Conservation (phyloP, 2,329 filamentous ascomycete genomes). For the Xylaria sp. region DNA sequence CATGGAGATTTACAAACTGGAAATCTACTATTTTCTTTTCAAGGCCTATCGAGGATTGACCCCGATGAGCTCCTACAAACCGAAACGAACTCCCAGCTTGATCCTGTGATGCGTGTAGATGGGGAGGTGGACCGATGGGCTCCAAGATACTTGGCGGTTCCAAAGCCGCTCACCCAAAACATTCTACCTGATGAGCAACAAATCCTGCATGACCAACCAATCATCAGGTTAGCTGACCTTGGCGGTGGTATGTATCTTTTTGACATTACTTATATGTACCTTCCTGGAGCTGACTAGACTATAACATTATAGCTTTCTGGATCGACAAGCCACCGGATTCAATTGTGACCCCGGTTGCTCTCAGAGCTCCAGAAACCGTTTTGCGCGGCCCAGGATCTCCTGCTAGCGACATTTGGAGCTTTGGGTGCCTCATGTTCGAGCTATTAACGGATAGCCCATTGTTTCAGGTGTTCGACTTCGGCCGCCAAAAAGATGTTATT, state of each 20-base stretch:
- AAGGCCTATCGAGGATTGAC: neutral
- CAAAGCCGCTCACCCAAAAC: neutral
- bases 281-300: neutral
- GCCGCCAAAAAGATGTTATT: neutral
- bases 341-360: neutral
- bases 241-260: neutral
- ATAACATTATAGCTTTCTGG: neutral
- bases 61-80: neutral
- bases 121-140: neutral
- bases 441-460: neutral
- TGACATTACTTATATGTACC: neutral
- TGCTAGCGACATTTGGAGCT: neutral
- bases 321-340: neutral
- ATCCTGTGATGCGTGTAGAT: neutral
- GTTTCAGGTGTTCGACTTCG: neutral
- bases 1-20: neutral
- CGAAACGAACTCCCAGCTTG: neutral
- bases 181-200: neutral
- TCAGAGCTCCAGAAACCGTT: neutral
- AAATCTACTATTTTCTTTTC: neutral
- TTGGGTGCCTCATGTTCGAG: neutral
- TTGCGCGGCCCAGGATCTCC: neutral
- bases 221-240: neutral
- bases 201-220: neutral
- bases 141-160: neutral